Evolutionary conservation across 768 basidiomycete genomes (phyloP), one percentile per base, ranked within the genome.

Genomic region (Candolleomyces efflorescens): DNA sequence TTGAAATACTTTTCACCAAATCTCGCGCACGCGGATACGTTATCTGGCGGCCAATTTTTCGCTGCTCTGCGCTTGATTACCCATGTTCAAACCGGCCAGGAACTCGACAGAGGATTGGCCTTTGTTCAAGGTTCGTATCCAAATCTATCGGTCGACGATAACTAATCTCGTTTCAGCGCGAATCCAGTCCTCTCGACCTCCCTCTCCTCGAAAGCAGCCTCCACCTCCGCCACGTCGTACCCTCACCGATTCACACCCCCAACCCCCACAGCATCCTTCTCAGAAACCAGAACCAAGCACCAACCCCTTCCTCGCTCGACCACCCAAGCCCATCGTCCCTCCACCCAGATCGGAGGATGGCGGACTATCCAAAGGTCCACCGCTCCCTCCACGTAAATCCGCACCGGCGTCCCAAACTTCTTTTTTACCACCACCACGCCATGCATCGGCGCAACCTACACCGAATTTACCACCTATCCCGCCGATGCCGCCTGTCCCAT

Each of bases 31-130:
- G 71, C 73, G 7, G 86, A 89, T 62, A 71, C 73, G 2, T 73
- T 92, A 36, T 76, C 77, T 10, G 84, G 85, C 0, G 85, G 86
- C 15, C 86, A 92, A 63, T 89, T 92, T 67, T 92, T 92, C 63
- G 89, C 89, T 7, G 84, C 80, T 0, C 72, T 90, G 22, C 73
- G 90, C 41, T 81, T 92, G 2, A 80, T 87, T 0, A 68, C 82
- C 6, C 89, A 92, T 55, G 81, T 75, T 37, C 78, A 82, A 63
- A 74, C 71, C 13, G 88, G 89, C 11, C 82, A 80, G 57, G 78
- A 82, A 7, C 69, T 89, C 1, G 89, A 92, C 58, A 73, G 83
- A 45, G 74, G 75, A 6, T 77, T 92, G 26, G 89, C 86, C 0
- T 92, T 92, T 61, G 79, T 87, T 1, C 90, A 92, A 76, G 85